Conservation (phyloP, 352 stramenopile species). For the Globisporangium alternatum region DNA sequence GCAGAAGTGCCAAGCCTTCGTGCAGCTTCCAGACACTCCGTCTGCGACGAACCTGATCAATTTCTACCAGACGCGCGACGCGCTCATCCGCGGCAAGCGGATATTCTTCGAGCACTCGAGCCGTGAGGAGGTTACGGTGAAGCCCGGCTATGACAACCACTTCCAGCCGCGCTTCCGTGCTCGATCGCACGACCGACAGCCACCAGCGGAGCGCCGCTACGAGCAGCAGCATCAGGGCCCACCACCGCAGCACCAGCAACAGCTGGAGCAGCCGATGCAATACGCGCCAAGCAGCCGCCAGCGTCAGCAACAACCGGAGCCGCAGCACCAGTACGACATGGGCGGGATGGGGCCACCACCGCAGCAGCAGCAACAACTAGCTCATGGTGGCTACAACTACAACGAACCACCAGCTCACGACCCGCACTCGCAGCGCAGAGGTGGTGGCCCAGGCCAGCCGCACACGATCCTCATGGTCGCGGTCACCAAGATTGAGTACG, state of each 20-base stretch:
- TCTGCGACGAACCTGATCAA: conserved; percentile 68
- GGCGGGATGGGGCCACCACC: conserved; percentile 2
- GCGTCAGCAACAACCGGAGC: conserved; percentile 18
- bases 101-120: conserved; percentile 78
- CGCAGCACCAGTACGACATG: not conserved
- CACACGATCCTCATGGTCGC: conserved; percentile 81
- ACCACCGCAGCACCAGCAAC: conserved; percentile 13
- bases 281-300: not conserved
- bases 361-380: conserved; percentile 9
- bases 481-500: conserved; percentile 82
- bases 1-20: conserved; percentile 75
- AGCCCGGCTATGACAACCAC: conserved; percentile 16
- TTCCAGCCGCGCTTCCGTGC: not conserved
- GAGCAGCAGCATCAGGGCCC: conserved; percentile 17
- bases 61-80: conserved; percentile 78
- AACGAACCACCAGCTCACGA: conserved; percentile 11
- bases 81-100: conserved; percentile 74
- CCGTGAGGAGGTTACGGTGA: conserved; percentile 56
- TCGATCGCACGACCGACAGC: not conserved
- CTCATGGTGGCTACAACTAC: conserved; percentile 3
- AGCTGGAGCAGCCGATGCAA: conserved; percentile 10
- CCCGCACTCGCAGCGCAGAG: conserved; percentile 12
- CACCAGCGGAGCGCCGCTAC: conserved; percentile 13
- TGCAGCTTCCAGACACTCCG: conserved; percentile 66
- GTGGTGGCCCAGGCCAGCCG: conserved; percentile 34